Conservation (phyloP, 2,329 filamentous ascomycete species). For the Rhinocladiella mackenziei region DNA sequence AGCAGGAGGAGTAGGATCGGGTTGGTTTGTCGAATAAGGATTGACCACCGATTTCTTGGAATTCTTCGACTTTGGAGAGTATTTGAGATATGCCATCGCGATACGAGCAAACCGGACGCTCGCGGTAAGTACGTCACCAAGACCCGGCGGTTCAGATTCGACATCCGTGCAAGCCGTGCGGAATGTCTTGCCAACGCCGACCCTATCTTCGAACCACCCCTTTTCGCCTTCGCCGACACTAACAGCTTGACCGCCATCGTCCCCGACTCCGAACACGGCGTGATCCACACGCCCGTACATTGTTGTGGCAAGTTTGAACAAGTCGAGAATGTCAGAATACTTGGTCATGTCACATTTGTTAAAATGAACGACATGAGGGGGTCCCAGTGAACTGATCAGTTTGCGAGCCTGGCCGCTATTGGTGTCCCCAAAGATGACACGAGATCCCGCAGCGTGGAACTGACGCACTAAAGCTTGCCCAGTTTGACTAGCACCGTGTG, state of each 20-base stretch:
- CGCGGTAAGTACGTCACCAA: constrained; percentile 47
- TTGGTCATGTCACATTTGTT: constrained; percentile 42
- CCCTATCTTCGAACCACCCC: constrained; percentile 23
- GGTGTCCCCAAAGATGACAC: constrained; percentile 45
- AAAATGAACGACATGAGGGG: constrained; percentile 34
- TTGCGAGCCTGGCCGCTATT: constrained; percentile 33
- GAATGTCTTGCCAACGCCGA: constrained; percentile 28
- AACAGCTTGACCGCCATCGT: constrained; percentile 24
- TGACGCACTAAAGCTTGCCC: constrained; percentile 42
- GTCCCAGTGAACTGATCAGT: constrained; percentile 23
- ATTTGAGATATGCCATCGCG: constrained; percentile 48
- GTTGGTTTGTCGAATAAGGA: constrained; percentile 15
- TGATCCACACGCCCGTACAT: constrained; percentile 48
- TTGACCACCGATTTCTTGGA: constrained; percentile 16
- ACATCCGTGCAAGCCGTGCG: constrained; percentile 44
- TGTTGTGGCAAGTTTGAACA: constrained; percentile 47
- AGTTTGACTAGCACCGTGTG: constrained; percentile 41
- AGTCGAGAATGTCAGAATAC: constrained; percentile 44
- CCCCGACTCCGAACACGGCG: constrained; percentile 37
- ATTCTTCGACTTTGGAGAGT: constrained; percentile 30
- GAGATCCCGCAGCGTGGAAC: constrained; percentile 39
- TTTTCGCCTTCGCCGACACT: constrained; percentile 21
- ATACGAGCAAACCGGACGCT: constrained; percentile 48
- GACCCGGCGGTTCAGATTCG: constrained; percentile 24
- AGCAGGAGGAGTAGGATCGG: constrained; percentile 1